These are phyloP conservation scores for Favolaschia claudopus DNA, from an alignment of 768 basidiomycete species.

Conservation along the genomic window DNA sequence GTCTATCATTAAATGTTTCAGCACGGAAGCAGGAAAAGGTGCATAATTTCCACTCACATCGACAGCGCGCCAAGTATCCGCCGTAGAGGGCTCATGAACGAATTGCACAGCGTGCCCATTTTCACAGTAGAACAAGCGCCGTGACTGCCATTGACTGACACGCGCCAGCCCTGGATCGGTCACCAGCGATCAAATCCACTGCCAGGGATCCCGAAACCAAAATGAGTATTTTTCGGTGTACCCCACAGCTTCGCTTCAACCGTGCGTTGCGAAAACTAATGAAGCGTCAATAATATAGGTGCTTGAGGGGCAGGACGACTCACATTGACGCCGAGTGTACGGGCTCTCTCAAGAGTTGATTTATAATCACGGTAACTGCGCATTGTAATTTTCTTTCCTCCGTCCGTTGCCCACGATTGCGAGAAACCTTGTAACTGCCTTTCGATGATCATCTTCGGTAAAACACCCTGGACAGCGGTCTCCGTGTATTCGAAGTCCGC, in stretches of 20 bases:
- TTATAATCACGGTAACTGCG: not conserved
- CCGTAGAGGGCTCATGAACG: too few relatives aligned
- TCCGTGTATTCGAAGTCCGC: constrained; percentile 2
- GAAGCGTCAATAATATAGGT: too few relatives aligned
- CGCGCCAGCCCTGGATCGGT: too few relatives aligned
- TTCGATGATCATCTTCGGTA: not conserved
- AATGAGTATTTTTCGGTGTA: not conserved
- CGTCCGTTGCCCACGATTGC: not conserved
- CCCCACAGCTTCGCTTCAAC: not conserved
- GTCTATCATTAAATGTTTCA: too few relatives aligned
- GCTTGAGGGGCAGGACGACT: not conserved
- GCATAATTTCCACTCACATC: too few relatives aligned
- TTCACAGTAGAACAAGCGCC: too few relatives aligned
- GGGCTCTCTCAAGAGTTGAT: not conserved
- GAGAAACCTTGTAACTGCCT: not conserved
- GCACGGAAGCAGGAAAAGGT: too few relatives aligned
- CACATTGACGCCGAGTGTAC: not conserved
- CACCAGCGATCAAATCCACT: too few relatives aligned
- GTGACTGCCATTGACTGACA: too few relatives aligned
- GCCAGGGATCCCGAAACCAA: not conserved
- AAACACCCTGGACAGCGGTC: not conserved
- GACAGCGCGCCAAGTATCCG: too few relatives aligned
- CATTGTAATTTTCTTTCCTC: not conserved
- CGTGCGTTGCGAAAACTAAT: not conserved
- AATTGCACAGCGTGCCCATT: too few relatives aligned